Evolutionary conservation across 2,329 filamentous ascomycete genomes (phyloP).

Genomic region (Ophiostoma sp.): DNA sequence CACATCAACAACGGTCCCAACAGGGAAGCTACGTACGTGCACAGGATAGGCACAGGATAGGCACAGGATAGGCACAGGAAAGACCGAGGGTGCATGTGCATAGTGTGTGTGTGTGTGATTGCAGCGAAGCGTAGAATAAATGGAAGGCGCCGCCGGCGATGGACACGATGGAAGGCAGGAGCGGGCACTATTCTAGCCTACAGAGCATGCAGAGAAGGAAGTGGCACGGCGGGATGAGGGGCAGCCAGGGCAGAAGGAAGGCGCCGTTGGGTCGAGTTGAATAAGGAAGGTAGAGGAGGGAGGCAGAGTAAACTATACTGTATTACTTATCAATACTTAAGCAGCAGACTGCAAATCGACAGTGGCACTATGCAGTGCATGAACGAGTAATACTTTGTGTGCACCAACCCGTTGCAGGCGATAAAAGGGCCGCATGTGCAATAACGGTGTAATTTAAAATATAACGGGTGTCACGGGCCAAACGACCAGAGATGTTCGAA

Average conservation of each 20-base stretch:
- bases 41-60: not conserved
- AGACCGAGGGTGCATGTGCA: not conserved
- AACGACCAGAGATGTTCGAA: not conserved
- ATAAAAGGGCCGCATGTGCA: not conserved
- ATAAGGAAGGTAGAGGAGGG: not conserved
- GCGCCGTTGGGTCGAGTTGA: not conserved
- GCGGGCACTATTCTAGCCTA: not conserved
- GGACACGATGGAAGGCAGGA: not conserved
- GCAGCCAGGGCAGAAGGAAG: not conserved
- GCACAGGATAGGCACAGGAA: not conserved
- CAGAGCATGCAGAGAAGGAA: not conserved
- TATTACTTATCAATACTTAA: too few species aligned
- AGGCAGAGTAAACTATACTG: too few species aligned
- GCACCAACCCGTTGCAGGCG: not conserved
- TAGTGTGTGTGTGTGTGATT: not conserved
- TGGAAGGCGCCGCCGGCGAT: not conserved
- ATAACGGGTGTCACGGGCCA: not conserved
- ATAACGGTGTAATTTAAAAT: not conserved
- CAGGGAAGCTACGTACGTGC: slow-evolving; percentile 1
- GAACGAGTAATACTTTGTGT: not conserved
- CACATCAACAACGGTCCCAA: not conserved
- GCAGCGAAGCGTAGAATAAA: not conserved
- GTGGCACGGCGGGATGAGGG: not conserved
- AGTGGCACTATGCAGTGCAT: not conserved
- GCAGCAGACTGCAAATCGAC: not conserved